Base-by-base conservation (phyloP, 352 stramenopile genomes). In the Globisporangium paroecandrum region DNA sequence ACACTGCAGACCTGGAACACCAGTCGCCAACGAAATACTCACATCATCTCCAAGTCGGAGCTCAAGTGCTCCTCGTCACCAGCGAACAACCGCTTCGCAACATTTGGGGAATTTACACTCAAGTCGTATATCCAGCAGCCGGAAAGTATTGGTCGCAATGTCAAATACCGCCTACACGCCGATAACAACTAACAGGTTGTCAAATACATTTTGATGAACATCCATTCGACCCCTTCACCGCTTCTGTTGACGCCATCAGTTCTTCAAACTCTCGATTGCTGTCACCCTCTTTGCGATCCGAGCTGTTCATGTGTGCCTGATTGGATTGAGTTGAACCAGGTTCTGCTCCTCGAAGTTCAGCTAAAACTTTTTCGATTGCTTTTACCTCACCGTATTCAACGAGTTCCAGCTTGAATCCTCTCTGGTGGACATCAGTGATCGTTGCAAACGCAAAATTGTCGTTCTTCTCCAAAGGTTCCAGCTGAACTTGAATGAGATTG, bases 401-500 rank as follows among this genome's bases (percentile, higher is more conserved):
- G 34, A 66, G 43, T 8, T 58, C 43, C 5, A 66, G 41, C 38
- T 66, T 18, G 24, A 66, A 43, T n/a, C 46, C 60, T 36, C 20
- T n/a, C 20, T n/a, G 38, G 6, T 57, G 13, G 13, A 58, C 27
- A 32, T 41, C 43, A 6, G 8, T 8, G 29, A 46, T 20, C 10
- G 15, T 58, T 4, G 29, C 43, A 58, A 58, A 29, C 1, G 41
- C 9, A 24, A 7, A 46, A 9, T 7, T 9, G 0, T 36, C 12
- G 29, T 4, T 36, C 9, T 66, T 25, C 27, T 32, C 32, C 2
- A 27, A 22, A 4, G 29, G 49, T 53, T 68, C 62, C 18, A 68
- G 51, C 32, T 46, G 43, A 58, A 29, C 62, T 32, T 62, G 63
- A 13, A 69, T 27, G 20, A 69, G 43, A n/a, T 49, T 63, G 55